Evolutionary conservation across 176 grass and related monocot genomes (phyloP), one percentile per base, ranked within the genome.

Genomic region (Juncus inflexus): DNA sequence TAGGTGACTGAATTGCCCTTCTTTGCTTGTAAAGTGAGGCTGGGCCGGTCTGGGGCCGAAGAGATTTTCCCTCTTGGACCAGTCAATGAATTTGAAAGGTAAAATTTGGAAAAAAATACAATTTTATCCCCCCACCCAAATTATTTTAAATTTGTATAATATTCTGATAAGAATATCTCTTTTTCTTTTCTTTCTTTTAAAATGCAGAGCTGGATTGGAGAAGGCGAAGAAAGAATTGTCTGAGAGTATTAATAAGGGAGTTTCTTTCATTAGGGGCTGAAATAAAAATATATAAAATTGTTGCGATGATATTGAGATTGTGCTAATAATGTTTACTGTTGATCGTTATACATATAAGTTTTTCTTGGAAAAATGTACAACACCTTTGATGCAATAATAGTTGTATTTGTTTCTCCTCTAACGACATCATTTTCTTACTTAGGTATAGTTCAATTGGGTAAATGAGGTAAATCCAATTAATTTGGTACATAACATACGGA

Each of bases 81-180:
- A 3, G 59, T 99, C 53, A 92, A 99, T 62, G 83, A 92, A 62
- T 90, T 90, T n/a, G 94, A 99, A 83, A 89, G 94, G 94, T 99
- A 47, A 47, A 47, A 47, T 47, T 28, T 28, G 19, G 19, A 28
- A 28, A 28, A 28, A 28, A 28, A 28, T 47, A 67, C 43, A 14
- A 50, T 19, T 12, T 50, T 52, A 35, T 9, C 19, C 45, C 5
- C 45, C 37, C 9, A 6, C 8, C 4, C 0, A 63, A 14, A 15
- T n/a, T 12, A 72, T 2, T 45, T 60, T 50, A 6, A 12, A 49
- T 49, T 12, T 12, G 42, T 47, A 61, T 36, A 68, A 51, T 74
- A 40, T 37, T 63, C 14, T 71, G 35, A 40, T 40, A 13, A 10
- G 7, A 47, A 12, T 0, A 28, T 28, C 19, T 28, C 19, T 28